phyloP scores from a whole-genome alignment of 306 rosid species.

The Potentilla sterilis region DNA sequence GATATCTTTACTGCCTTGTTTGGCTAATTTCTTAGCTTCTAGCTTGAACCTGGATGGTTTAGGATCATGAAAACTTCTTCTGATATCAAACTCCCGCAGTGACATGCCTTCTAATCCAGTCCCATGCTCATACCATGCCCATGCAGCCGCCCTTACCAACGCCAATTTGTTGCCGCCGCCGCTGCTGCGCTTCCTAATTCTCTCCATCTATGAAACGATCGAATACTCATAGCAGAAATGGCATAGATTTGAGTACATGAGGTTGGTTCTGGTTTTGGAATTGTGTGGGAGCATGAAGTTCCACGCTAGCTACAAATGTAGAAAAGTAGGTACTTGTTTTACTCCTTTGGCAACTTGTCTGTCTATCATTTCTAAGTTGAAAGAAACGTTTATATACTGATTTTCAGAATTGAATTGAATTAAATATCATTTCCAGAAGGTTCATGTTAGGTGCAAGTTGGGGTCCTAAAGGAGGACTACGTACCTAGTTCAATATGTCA shows the following conservation, averaged over 20 bases:
- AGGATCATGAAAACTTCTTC: slow-evolving; percentile 19
- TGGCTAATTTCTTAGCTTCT: slow-evolving; percentile 44
- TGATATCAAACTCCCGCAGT: slow-evolving; percentile 34
- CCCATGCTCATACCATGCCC: slow-evolving; percentile 84
- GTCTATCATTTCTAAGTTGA: neutral
- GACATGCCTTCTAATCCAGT: slow-evolving; percentile 46
- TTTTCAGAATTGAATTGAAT: slow-evolving; percentile 30
- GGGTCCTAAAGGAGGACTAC: neutral
- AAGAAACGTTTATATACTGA: neutral
- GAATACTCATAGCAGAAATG: neutral
- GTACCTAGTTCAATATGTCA: slow-evolving; percentile 13
- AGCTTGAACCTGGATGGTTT: slow-evolving; percentile 71
- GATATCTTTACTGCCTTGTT: neutral
- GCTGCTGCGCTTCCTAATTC: slow-evolving; percentile 17
- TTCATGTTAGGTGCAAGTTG: slow-evolving; percentile 11
- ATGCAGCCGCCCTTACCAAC: slow-evolving; percentile 71
- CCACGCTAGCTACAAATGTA: slow-evolving; percentile 34
- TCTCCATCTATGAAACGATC: slow-evolving; percentile 27
- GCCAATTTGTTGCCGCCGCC: slow-evolving; percentile 23
- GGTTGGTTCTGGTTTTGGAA: neutral
- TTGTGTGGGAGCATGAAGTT: slow-evolving; percentile 45
- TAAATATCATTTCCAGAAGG: slow-evolving; percentile 14
- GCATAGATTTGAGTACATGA: neutral
- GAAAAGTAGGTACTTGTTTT: neutral
- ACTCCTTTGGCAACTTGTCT: slow-evolving; percentile 15